Evolutionary conservation across 2,329 filamentous ascomycete species (phyloP).

Genomic region (Coleophoma eucalyptorum): DNA sequence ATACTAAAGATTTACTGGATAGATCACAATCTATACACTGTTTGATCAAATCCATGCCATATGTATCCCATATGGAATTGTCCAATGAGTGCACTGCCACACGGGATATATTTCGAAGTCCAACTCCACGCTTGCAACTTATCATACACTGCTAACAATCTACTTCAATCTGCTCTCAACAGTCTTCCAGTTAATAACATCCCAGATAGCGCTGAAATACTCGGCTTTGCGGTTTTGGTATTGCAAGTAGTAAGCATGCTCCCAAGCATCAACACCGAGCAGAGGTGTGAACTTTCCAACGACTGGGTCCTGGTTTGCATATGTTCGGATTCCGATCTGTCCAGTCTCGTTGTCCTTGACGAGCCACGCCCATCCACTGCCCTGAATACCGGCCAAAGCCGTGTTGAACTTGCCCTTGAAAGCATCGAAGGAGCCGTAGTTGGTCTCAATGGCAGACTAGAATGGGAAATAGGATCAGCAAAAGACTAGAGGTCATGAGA

Average conservation of each 20-base stretch:
- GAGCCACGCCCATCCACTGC: conserved; percentile 54
- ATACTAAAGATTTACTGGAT: no score
- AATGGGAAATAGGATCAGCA: not conserved
- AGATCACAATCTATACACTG: no score
- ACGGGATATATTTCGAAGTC: no score
- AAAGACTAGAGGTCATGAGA: conserved; percentile 17
- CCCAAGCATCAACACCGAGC: conserved; percentile 90
- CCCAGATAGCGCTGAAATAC: conserved; percentile 92
- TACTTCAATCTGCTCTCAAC: conserved; percentile 70
- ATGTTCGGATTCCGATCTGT: conserved; percentile 58
- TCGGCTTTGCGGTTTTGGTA: conserved; percentile 97
- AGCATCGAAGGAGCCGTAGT: conserved; percentile 47
- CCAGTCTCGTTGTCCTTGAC: conserved; percentile 52
- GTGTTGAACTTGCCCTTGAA: conserved; percentile 56
- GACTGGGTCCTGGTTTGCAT: conserved; percentile 88
- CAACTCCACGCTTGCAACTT: no score
- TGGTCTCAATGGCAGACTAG: conserved; percentile 28
- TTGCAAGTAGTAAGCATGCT: conserved; percentile 94
- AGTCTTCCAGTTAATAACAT: conserved; percentile 93
- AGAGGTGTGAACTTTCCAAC: conserved; percentile 78
- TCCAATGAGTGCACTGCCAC: no score
- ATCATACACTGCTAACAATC: not conserved
- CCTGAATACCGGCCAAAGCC: conserved; percentile 56
- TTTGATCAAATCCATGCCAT: no score
- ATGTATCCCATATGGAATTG: no score